Base-by-base conservation (phyloP, 345 rosid genomes). In the Hibiscus tridactylites region DNA sequence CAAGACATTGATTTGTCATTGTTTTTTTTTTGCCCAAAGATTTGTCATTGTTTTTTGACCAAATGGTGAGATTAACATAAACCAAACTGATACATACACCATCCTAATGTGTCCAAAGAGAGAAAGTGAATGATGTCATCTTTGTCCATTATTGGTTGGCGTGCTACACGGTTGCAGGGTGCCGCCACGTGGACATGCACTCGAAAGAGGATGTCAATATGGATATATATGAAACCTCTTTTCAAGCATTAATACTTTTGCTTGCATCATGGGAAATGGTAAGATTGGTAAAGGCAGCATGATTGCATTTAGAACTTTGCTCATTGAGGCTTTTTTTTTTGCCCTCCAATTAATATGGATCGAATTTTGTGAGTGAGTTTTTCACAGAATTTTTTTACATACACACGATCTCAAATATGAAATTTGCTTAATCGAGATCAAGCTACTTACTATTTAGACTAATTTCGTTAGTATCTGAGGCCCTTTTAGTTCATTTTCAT, bases 1-100 rank as follows among this genome's bases (percentile, higher is more conserved):
- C 26, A 46, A 26, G 24, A 31, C 66, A 35, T 15, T 13, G 47
- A 44, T 65, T 65, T 71, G 77, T 57, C 60, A 35, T 5, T 33
- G 9, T 58, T 49, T 81, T 81, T 73, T 75, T 21, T 21, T 21
- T 21, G 21, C 21, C 21, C 21, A 21, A 21, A 21, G 47, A 44
- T 65, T 65, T 71, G 77, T 57, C 60, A 35, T 5, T 33, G 9
- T 58, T 49, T 81, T 81, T 73, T 75, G 77, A 81, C 33, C 71
- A 73, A 68, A 56, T 26, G 72, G 74, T 71, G 28, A 15, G 49
- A n/a, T 65, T 65, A 7, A 61, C 17, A 10, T 31, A 26, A 68
- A 69, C n/a, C 61, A 68, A 29, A 52, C 60, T 11, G 31, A 39
- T 39, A 7, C 44, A 52, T 5, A 68, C 5, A 21, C 63, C 62